Base-by-base conservation (phyloP, 1,139 yeast species). In the Meyerozyma elateridarum region DNA sequence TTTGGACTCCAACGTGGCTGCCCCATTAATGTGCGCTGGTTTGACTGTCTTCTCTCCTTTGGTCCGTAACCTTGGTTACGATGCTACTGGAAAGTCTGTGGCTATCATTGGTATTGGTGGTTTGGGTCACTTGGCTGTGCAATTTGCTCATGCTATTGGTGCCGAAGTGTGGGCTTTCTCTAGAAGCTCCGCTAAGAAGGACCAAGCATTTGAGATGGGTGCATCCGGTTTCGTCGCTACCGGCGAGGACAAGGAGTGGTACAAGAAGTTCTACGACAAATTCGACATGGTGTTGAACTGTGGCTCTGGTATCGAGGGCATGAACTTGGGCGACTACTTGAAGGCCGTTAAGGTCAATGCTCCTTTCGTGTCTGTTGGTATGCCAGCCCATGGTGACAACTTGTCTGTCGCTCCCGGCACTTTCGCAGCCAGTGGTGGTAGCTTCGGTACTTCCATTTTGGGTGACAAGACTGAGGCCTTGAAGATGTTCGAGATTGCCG, bases 21-120 rank as follows among this genome's bases (percentile, higher is more conserved):
- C 82, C 12, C 84, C 85, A 16, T 62, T 79, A 49, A 57, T 79
- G 61, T 79, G 85, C 59, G 85, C 79, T 26, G 85, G 85, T 36
- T 60, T 76, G 45, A 79, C 85, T 14, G 76, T 72, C 2, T 78
- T 60, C 55, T 63, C 77, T 5, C 85, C 85, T 26, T 51, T 79
- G 39, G 56, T 52, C 31, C 53, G 64, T 48, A 51, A 56, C 39
- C 44, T 61, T 22, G 56, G 57, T 44, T 37, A 45, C 28, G 50
- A 54, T 20, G 54, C 55, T 22, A 48, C 36, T 25, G 62, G 63
- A 11, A 61, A 59, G 39, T 68, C 70, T 36, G 68, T 69, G 36
- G 79, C 75, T 34, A 55, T 72, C 30, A 59, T 65, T 35, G 71
- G 72, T 35, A 69, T 65, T 42, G 72, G 71, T 40, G 71, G 71